Base-by-base conservation (phyloP, 2,329 filamentous ascomycete species). In the Ceratocystis lukuohia region DNA sequence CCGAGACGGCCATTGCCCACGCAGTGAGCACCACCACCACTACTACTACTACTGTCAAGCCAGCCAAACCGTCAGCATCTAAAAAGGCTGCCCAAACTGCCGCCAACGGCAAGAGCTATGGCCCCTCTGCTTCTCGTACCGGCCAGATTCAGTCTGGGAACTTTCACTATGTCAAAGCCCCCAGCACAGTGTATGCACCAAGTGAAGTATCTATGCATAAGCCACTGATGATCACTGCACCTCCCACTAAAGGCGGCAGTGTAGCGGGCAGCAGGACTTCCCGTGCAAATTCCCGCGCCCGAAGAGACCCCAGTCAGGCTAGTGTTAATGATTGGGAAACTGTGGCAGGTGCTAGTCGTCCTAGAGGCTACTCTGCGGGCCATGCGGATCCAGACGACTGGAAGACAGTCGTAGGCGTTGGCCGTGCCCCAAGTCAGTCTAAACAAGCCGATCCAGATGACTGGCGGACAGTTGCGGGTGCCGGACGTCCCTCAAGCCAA, bases 51-150 rank as follows among this genome's bases (percentile, higher is more conserved):
- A 41, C 25, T 45, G 28, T 28, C 17, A 65, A 61, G 5, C 1
- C 61, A 33, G 25, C 5, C 17, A 63, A 48, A 25, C 25, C 62
- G 5, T 28, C 48, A 15, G 37, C 64, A 10, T 48, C 64, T 28
- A 50, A 30, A n/a, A 63, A 50, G 25, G 8, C 56, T 5, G 28
- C 25, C 2, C 56, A 59, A 59, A n/a, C 5, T 59, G 30, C 28
- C 2, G 25, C 41, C 37, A 63, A 61, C 46, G n/a, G 37, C 20
- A 67, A 67, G 53, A 33, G 28, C 30, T 68, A 64, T 41, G 66
- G 64, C 5, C 61, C 66, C 10, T 67, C 66, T 17, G 63, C 57
- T n/a, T 64, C 66, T 22, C 53, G 66, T 22, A 64, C 62, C 25
- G n/a, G 25, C 15, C 61, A 67, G 5, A 61, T 59, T 20, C 17